phyloP scores from a whole-genome alignment of 805 yeast species.

The Wickerhamomyces bovis region DNA sequence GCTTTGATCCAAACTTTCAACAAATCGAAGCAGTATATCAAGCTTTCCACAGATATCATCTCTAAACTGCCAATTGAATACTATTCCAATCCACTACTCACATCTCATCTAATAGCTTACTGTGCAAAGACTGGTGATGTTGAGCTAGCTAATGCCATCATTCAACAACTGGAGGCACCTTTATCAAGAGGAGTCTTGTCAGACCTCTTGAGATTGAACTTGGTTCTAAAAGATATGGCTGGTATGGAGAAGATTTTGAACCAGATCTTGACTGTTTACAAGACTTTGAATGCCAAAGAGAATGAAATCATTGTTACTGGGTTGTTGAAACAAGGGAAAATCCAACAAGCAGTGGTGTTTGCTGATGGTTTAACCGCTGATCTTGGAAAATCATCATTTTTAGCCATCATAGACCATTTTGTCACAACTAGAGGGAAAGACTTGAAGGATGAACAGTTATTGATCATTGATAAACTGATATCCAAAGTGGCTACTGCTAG shows the following conservation, averaged over 20 bases:
- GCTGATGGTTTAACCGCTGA: conserved; percentile 2
- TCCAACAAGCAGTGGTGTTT: conserved; percentile 4
- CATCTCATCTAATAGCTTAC: conserved; percentile 11
- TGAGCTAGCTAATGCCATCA: conserved; percentile 11
- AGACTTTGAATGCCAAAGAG: conserved; percentile 11
- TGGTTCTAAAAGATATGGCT: conserved; percentile 13
- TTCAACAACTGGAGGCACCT: conserved; percentile 10
- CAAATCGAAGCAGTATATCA: conserved; percentile 8
- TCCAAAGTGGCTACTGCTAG: conserved; percentile 3
- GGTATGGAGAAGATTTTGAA: conserved; percentile 17
- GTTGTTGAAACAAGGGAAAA: conserved; percentile 9
- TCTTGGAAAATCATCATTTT: conserved; percentile 3
- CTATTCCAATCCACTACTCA: conserved; percentile 10
- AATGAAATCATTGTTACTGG: conserved; percentile 17
- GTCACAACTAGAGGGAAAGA: conserved; percentile 4
- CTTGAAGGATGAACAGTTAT: conserved; percentile 9
- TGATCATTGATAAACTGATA: conserved; percentile 14
- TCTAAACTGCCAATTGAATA: conserved; percentile 7
- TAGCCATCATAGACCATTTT: conserved; percentile 12
- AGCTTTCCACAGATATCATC: conserved; percentile 15
- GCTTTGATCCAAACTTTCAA: conserved; percentile 12
- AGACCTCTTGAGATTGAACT: conserved; percentile 12
- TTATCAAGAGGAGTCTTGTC: conserved; percentile 13
- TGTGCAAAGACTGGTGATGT: conserved; percentile 6
- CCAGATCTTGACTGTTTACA: conserved; percentile 13